A percentile compares a stretch with the other conserved stretches of the same genome.
These are phyloP conservation scores for Eucalyptus lansdowneana DNA, from an alignment of 345 rosid species.

Conservation along the genomic window DNA sequence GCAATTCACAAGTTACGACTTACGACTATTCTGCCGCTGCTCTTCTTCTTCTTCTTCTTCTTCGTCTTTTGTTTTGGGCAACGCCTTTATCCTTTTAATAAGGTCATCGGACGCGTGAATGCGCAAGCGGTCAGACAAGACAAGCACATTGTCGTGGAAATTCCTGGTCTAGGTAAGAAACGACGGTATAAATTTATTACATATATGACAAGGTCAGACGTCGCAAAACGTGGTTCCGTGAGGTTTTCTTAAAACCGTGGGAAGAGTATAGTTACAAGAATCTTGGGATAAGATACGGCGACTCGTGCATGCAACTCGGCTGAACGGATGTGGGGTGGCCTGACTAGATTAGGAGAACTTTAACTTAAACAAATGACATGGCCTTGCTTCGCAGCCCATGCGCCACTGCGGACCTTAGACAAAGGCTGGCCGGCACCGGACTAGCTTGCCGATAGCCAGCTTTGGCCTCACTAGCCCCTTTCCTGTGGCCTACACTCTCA, in stretches of 20 bases:
- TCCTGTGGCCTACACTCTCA: too few relatives aligned
- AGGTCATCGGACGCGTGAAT: neutral
- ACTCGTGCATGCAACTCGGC: neutral
- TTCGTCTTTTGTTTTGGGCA: neutral
- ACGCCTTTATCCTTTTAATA: neutral
- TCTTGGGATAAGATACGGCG: neutral
- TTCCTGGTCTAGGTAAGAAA: neutral
- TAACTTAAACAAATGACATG: neutral
- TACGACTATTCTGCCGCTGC: neutral
- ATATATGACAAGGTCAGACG: neutral
- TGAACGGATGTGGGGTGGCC: neutral
- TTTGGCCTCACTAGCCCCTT: too few relatives aligned
- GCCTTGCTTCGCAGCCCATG: too few relatives aligned
- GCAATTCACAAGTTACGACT: rapidly evolving
- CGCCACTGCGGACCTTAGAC: too few relatives aligned
- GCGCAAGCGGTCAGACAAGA: neutral
- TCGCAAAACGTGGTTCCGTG: neutral
- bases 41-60: rapidly evolving
- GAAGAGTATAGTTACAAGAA: neutral
- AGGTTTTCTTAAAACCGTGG: neutral
- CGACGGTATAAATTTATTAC: neutral
- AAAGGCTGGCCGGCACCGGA: too few relatives aligned
- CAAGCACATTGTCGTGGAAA: neutral
- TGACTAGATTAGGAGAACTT: neutral
- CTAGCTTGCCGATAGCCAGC: rapidly evolving